Evolutionary conservation across 805 yeast genomes (phyloP).

Genomic region (Kurtzmaniella cleridarum): DNA sequence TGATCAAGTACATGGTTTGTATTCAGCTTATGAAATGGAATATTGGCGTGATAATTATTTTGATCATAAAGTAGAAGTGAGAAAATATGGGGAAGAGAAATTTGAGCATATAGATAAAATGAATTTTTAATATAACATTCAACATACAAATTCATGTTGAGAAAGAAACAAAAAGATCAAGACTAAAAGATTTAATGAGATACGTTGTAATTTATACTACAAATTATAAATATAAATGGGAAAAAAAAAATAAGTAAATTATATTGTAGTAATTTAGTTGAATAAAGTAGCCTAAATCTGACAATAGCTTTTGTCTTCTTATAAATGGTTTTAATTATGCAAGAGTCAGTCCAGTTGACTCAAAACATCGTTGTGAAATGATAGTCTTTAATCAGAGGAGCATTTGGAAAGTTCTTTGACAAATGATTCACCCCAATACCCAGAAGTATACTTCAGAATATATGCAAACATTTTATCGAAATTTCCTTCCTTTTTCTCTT

Average conservation of each 20-base stretch:
- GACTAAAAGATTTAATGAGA: no score
- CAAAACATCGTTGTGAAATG: neutral
- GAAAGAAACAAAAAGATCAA: no score
- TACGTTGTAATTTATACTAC: no score
- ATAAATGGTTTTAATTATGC: no score
- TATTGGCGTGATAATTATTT: conserved; percentile 51
- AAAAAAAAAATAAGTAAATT: no score
- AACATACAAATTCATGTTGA: no score
- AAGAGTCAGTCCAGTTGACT: no score
- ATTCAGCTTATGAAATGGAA: conserved; percentile 48
- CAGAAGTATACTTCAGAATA: conserved; percentile 89
- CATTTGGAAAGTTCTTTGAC: conserved; percentile 71
- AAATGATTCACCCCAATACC: conserved; percentile 95
- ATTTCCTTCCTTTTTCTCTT: conserved; percentile 72
- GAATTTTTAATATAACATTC: conserved; percentile 14
- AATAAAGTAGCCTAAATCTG: no score
- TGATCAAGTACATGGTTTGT: conserved; percentile 43
- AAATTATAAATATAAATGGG: no score
- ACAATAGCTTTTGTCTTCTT: no score
- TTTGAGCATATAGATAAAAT: conserved; percentile 21
- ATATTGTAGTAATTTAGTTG: no score
- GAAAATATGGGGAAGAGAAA: conserved; percentile 20
- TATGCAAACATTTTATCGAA: conserved; percentile 82
- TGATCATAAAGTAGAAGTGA: conserved; percentile 39
- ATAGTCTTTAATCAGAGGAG: conserved; percentile 2